Conservation (phyloP, 345 rosid genomes). For the Eucalyptus marginata region DNA sequence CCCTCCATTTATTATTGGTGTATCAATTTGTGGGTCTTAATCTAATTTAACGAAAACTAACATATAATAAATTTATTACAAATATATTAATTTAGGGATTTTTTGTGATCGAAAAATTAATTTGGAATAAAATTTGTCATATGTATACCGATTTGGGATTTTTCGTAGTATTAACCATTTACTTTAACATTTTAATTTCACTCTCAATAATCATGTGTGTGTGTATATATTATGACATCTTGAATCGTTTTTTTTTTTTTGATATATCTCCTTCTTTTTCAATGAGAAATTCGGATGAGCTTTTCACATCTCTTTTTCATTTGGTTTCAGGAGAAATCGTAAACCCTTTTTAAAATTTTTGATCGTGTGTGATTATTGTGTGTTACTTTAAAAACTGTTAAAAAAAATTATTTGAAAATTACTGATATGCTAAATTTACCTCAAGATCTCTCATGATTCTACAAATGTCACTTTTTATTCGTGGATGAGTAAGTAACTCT, state of each 20-base stretch:
- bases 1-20: too few relatives aligned
- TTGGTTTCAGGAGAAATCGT: not conserved
- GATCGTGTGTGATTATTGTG: not conserved
- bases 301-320: not conserved
- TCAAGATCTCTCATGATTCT: accelerated
- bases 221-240: too few relatives aligned
- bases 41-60: too few relatives aligned
- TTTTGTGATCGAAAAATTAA: too few relatives aligned
- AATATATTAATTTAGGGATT: too few relatives aligned
- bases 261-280: too few relatives aligned
- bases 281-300: not conserved
- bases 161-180: too few relatives aligned
- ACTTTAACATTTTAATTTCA: too few relatives aligned
- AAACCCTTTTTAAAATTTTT: not conserved
- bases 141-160: accelerated
- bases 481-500: not conserved
- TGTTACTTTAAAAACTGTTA: not conserved
- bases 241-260: too few relatives aligned
- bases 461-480: not conserved
- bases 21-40: accelerated
- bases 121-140: accelerated
- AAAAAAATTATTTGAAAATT: not conserved
- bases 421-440: not conserved
- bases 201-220: too few relatives aligned
- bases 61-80: accelerated